Base-by-base conservation (phyloP, 163 green algal genomes). In the Prototheca wickerhamii region DNA sequence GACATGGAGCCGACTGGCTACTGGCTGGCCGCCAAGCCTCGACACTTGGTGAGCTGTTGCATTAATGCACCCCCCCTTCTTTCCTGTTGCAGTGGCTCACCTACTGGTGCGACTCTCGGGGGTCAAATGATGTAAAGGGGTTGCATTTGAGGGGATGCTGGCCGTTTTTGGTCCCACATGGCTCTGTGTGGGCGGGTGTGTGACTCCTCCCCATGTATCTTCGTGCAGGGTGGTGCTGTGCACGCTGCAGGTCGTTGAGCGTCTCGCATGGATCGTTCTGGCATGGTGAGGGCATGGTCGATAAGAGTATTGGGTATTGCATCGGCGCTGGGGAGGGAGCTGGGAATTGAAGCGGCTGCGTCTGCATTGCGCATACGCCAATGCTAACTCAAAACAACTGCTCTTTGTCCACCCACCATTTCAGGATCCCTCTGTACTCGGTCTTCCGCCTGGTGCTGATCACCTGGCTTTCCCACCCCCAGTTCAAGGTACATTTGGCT, bases 361-460 rank as follows among this genome's bases (percentile, higher is more conserved):
- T n/a, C n/a, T n/a, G n/a, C n/a, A n/a, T n/a, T n/a, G n/a, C n/a
- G n/a, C n/a, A n/a, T n/a, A n/a, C n/a, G n/a, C n/a, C n/a, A n/a
- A n/a, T n/a, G n/a, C n/a, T n/a, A n/a, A n/a, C n/a, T n/a, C n/a
- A n/a, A n/a, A n/a, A n/a, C n/a, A n/a, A n/a, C n/a, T n/a, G n/a
- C n/a, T n/a, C n/a, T n/a, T n/a, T n/a, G n/a, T n/a, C n/a, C n/a
- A n/a, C n/a, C n/a, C n/a, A n/a, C n/a, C n/a, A n/a, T n/a, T n/a
- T n/a, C n/a, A n/a, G n/a, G 67, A 60, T 74, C 21, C 71, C 71
- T 23, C 51, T 78, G 28, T 78, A 74, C 66, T 30, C 28, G 10
- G 2, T 78, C 8, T 15, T 67, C 3, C 59, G 60, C 23, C 49
- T 73, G 29, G 65, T 1, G 8, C 25, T 67, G 12, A 23, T 78